Base-by-base conservation (phyloP, 1,284 basidiomycete species). In the Ceratobasidium sp. region DNA sequence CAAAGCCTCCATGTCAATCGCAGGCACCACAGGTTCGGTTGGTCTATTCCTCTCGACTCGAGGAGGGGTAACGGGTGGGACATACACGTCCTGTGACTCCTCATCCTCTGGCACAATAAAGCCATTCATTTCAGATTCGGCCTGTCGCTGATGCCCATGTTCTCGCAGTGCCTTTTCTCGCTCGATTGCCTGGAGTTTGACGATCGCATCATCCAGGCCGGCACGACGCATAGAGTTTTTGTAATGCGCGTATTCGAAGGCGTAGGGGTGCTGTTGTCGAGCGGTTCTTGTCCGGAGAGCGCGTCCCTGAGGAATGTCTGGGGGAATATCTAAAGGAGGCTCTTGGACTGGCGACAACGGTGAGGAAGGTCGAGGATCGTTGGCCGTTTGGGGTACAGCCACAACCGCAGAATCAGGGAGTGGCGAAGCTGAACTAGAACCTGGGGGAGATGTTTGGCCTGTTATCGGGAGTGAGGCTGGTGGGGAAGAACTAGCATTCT, bases 91-190 rank as follows among this genome's bases (percentile, higher is more conserved):
- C 42, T 77, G 73, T 2, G 73, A 77, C n/a, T 77, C 73, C 33
- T 77, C 73, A n/a, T 77, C 73, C 53, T 77, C 73, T 3, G 73
- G 73, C n/a, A 77, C 40, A 40, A 77, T 77, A 53, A 77, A 77
- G 28, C 53, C 73, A n/a, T 56, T 18, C 73, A 77, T 77, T 39
- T 77, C 73, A 6, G 73, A n/a, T 18, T 58, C 39, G 33, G 67
- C 49, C n/a, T 40, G 60, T 23, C 28, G 23, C 12, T 26, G 51
- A 23, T 73, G 71, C 23, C 56, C 56, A 18, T 13, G 44, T 23
- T 60, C 39, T 15, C 6, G 49, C 26, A 46, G 40, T 46, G 58
- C 46, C 23, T 44, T 28, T 39, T 77, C 73, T 6, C 40, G 64
- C n/a, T 67, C 73, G 7, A 63, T 20, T 13, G 18, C 63, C 40